Evolutionary conservation across 2,329 filamentous ascomycete species (phyloP).

Genomic region (Fusarium multiceps): DNA sequence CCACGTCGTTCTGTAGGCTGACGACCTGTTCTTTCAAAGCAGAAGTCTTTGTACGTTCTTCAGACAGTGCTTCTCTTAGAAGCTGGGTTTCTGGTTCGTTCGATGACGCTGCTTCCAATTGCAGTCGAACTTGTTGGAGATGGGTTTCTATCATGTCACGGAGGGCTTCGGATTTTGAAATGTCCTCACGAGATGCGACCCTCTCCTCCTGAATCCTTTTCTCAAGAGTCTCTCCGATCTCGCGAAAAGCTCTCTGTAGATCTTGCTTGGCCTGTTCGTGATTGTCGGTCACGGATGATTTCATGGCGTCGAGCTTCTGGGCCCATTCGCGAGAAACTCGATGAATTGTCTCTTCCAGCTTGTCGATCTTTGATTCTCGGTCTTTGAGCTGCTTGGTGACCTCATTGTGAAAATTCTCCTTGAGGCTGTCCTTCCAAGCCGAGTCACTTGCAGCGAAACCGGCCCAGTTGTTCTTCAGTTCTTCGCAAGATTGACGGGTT

Average conservation of each 20-base stretch:
- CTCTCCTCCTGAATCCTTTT: conserved; percentile 40
- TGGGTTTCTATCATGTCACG: conserved; percentile 33
- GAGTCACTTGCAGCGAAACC: conserved; percentile 12
- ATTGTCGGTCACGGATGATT: conserved; percentile 5
- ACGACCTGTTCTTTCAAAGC: conserved; percentile 37
- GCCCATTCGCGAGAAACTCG: conserved; percentile 30
- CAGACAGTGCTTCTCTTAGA: conserved; percentile 12
- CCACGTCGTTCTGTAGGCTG: conserved; percentile 38
- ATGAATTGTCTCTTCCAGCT: conserved; percentile 39
- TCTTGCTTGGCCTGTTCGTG: conserved; percentile 27
- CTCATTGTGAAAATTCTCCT: conserved; percentile 19
- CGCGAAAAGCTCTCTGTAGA: conserved; percentile 31
- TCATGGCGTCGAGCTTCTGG: conserved; percentile 35
- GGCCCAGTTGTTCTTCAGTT: conserved; percentile 29
- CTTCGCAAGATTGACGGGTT: conserved; percentile 27
- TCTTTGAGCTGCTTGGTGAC: conserved; percentile 34
- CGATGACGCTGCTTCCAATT: conserved; percentile 15
- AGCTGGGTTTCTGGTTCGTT: background rate
- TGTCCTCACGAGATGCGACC: conserved; percentile 28
- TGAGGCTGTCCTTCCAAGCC: conserved; percentile 4
- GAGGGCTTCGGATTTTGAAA: conserved; percentile 27
- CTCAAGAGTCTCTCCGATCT: conserved; percentile 40
- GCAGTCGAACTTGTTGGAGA: conserved; percentile 36
- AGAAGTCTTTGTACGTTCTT: conserved; percentile 21
- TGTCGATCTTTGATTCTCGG: conserved; percentile 36